These are phyloP conservation scores for Quillaja saponaria DNA, from an alignment of 306 rosid species.

Conservation along the genomic window DNA sequence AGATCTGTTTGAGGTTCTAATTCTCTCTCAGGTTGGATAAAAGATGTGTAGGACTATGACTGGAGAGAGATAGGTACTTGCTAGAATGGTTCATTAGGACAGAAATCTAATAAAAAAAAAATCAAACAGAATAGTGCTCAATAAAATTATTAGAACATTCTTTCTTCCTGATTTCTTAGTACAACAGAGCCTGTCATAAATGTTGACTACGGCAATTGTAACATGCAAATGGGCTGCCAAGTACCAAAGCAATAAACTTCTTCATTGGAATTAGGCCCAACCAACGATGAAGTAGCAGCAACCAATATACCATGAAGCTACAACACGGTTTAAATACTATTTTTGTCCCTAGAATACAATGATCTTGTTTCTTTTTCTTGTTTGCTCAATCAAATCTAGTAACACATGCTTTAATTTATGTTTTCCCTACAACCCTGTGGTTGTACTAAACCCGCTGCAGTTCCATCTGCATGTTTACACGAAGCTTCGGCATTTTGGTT, in stretches of 20 bases:
- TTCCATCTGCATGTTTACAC: conserved; percentile 44
- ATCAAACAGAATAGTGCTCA: too few species aligned
- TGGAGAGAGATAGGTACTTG: too few species aligned
- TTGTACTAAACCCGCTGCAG: conserved; percentile 35
- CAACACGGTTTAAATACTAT: neutral
- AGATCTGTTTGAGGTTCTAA: too few species aligned
- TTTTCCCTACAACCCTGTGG: conserved; percentile 33
- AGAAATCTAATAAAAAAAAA: too few species aligned
- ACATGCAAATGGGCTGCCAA: conserved; percentile 27
- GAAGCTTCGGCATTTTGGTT: conserved; percentile 36
- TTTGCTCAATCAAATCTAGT: neutral
- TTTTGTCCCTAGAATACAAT: neutral
- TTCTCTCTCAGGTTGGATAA: too few species aligned
- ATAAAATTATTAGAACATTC: too few species aligned
- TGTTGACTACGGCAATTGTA: conserved; percentile 18
- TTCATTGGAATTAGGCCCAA: neutral
- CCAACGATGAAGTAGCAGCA: too few species aligned
- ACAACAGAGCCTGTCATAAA: too few species aligned
- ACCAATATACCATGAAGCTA: neutral
- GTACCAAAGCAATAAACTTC: conserved; percentile 20
- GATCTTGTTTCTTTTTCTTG: neutral
- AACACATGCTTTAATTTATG: too few species aligned
- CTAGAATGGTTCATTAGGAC: too few species aligned
- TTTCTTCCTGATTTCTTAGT: too few species aligned
- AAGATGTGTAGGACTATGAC: too few species aligned